phyloP scores from a whole-genome alignment of 1,139 yeast species.

The Protomyces gravidus region DNA sequence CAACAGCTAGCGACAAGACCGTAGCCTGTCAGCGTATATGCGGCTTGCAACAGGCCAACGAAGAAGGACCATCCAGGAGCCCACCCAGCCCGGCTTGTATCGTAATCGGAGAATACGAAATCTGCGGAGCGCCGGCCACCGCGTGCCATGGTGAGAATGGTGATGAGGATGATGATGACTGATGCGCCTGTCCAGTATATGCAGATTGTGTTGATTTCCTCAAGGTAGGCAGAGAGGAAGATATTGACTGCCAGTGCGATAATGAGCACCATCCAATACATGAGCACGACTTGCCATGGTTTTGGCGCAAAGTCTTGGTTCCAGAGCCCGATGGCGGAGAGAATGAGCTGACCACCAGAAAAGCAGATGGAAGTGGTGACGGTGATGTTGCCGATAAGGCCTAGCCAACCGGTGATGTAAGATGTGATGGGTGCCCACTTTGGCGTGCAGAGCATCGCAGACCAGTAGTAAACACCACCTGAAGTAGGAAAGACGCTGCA shows the following conservation, averaged over 20 bases:
- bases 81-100: conserved; percentile 24
- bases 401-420: conserved; percentile 26
- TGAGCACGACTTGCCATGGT: conserved; percentile 22
- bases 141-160: conserved; percentile 11
- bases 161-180: conserved; percentile 19
- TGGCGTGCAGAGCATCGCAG: conserved; percentile 54
- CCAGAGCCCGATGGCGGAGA: conserved; percentile 25
- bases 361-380: conserved; percentile 26
- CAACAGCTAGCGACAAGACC: conserved; percentile 57
- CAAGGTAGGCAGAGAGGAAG: conserved; percentile 14
- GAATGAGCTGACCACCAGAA: conserved; percentile 24
- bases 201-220: conserved; percentile 20
- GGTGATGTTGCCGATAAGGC: conserved; percentile 25
- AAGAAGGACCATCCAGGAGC: conserved; percentile 32
- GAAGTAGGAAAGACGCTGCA: conserved; percentile 50
- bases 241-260: conserved; percentile 26
- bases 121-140: conserved; percentile 21
- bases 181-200: conserved; percentile 29
- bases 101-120: conserved; percentile 19
- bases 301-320: conserved; percentile 17
- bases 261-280: conserved; percentile 27
- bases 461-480: conserved; percentile 60
- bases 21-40: conserved; percentile 75
- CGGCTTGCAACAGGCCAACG: conserved; percentile 70
- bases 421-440: conserved; percentile 19